These are phyloP conservation scores for Lotmaria passim DNA, from an alignment of 208 protist species.

Conservation along the genomic window DNA sequence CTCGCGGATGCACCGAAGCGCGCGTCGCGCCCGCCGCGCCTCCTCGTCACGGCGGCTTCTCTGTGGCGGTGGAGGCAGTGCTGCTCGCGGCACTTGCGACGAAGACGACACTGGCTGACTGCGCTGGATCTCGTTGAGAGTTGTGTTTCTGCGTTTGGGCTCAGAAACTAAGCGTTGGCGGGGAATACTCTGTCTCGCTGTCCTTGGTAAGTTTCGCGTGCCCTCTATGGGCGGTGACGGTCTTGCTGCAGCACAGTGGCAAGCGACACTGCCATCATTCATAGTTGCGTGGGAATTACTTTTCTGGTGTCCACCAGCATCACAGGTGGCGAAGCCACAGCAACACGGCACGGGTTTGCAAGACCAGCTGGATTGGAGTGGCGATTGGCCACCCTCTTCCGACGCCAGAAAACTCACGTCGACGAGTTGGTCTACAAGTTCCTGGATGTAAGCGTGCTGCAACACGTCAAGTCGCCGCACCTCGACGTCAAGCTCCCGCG, in stretches of 20 bases:
- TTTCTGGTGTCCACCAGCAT: background rate
- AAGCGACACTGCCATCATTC: too few species aligned
- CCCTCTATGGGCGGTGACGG: too few species aligned
- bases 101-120: too few species aligned
- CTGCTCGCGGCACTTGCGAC: background rate
- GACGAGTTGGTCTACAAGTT: slow-evolving; percentile 19
- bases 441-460: slow-evolving; percentile 17
- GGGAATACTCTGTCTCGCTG: too few species aligned
- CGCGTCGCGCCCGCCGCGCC: slow-evolving; percentile 17
- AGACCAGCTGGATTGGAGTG: background rate
- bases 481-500: slow-evolving; percentile 21
- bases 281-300: too few species aligned
- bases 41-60: slow-evolving; percentile 3
- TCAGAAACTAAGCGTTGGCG: too few species aligned
- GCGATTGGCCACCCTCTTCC: background rate
- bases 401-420: slow-evolving; percentile 11
- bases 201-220: too few species aligned
- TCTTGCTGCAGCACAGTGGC: too few species aligned
- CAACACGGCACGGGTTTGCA: background rate
- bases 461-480: slow-evolving; percentile 23
- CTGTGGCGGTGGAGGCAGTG: background rate
- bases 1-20: slow-evolving; percentile 27
- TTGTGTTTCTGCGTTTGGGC: too few species aligned
- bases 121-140: too few species aligned
- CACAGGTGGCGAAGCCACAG: background rate